Evolutionary conservation across 139 green algal species (phyloP).

Genomic region (Haematococcus sp.): DNA sequence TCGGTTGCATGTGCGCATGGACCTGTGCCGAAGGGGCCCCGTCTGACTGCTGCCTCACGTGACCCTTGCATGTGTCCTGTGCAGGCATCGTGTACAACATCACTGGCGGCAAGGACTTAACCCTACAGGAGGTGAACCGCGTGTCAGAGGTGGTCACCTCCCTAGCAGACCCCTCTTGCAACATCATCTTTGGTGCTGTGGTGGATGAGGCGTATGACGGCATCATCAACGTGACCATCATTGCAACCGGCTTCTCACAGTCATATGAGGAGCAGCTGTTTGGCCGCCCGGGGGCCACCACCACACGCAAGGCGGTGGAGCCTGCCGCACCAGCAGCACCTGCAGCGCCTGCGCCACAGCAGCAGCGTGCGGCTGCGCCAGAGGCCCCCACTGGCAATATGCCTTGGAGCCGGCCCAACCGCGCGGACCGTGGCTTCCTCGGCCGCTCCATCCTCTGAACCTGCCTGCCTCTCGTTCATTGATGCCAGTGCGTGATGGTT

Average conservation of each 20-base stretch:
- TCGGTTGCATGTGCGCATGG: not conserved
- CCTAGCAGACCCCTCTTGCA: slow-evolving; percentile 88
- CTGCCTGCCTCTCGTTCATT: no score
- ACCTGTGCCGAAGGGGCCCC: no score
- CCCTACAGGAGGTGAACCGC: slow-evolving; percentile 87
- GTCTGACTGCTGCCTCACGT: no score
- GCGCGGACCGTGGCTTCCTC: slow-evolving; percentile 25
- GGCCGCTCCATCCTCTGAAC: slow-evolving; percentile 27
- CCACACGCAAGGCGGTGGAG: not conserved
- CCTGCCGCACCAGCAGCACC: slow-evolving; percentile 1
- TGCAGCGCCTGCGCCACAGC: not conserved
- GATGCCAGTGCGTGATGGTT: no score
- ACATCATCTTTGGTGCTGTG: slow-evolving; percentile 98
- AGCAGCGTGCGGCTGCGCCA: slow-evolving; percentile 1
- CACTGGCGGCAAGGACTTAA: slow-evolving; percentile 91
- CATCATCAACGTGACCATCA: slow-evolving; percentile 89
- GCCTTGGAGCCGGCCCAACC: not conserved
- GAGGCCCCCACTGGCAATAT: not conserved
- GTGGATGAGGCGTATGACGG: slow-evolving; percentile 47
- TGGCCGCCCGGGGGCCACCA: not conserved
- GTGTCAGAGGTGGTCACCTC: slow-evolving; percentile 89
- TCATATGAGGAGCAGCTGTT: slow-evolving; percentile 76
- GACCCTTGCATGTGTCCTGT: not conserved
- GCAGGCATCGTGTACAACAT: slow-evolving; percentile 96
- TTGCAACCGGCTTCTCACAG: slow-evolving; percentile 87